These are phyloP conservation scores for Rhazya stricta DNA, from an alignment of 257 asterid species.

Conservation along the genomic window DNA sequence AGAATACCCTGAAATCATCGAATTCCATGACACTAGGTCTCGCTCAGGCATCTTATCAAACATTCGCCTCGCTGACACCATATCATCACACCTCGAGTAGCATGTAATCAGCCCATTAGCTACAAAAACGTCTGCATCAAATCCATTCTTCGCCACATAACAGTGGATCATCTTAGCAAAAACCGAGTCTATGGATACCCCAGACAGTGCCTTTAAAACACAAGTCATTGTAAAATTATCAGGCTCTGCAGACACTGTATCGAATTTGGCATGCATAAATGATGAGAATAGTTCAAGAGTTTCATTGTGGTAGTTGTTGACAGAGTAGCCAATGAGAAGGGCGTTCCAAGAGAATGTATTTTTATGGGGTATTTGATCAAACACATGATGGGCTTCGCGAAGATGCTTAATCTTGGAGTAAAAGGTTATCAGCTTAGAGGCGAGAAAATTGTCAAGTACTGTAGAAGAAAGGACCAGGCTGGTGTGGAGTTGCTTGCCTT, in stretches of 20 bases:
- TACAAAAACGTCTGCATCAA: slow-evolving; percentile 55
- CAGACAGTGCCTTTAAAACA: slow-evolving; percentile 68
- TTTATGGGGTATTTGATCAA: slow-evolving; percentile 63
- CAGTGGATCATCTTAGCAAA: slow-evolving; percentile 48
- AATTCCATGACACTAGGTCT: slow-evolving; percentile 83
- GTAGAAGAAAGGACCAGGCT: slow-evolving; percentile 46
- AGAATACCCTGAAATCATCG: slow-evolving; percentile 78
- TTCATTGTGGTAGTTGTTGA: slow-evolving; percentile 37
- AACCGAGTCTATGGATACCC: slow-evolving; percentile 29
- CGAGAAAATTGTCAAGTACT: slow-evolving; percentile 63
- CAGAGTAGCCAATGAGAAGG: slow-evolving; percentile 60
- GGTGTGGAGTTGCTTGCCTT: slow-evolving; percentile 70
- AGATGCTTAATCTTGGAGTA: slow-evolving; percentile 44
- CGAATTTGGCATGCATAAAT: slow-evolving; percentile 21
- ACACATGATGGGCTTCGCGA: slow-evolving; percentile 54
- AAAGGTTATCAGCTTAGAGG: slow-evolving; percentile 63
- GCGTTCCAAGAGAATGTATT: slow-evolving; percentile 77
- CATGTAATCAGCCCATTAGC: slow-evolving; percentile 69
- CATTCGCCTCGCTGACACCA: slow-evolving; percentile 47
- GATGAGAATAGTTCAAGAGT: slow-evolving; percentile 37
- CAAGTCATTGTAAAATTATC: slow-evolving; percentile 65
- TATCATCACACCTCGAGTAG: slow-evolving; percentile 63
- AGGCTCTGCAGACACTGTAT: slow-evolving; percentile 35
- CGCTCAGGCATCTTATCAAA: slow-evolving; percentile 59
- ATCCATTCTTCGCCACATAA: slow-evolving; percentile 52